Conservation (phyloP, 257 asterid species). For the Dorcoceras hygrometricum region DNA sequence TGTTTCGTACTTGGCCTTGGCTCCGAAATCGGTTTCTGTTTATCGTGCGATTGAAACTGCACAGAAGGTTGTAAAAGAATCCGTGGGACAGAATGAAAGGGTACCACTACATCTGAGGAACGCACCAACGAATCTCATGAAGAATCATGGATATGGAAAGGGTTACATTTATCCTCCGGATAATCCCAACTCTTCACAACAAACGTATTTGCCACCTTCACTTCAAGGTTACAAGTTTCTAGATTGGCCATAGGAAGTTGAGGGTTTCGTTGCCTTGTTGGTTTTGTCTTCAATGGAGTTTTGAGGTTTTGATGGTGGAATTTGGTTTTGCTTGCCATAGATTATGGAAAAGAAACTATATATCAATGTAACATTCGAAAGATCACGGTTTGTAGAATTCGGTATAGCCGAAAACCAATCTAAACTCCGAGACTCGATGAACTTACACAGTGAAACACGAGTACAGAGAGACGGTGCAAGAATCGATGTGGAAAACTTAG, state of each 20-base stretch:
- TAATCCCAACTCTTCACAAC: conserved; percentile 38
- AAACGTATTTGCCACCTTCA: conserved; percentile 61
- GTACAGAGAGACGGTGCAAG: neutral
- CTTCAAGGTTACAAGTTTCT: conserved; percentile 68
- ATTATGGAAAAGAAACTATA: too few species aligned
- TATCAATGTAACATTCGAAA: neutral
- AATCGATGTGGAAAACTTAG: conserved; percentile 1
- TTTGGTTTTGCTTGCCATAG: neutral
- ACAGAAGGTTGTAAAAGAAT: conserved; percentile 57
- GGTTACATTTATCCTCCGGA: conserved; percentile 78
- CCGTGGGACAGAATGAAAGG: conserved; percentile 73
- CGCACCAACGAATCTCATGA: conserved; percentile 91
- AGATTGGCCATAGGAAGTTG: conserved; percentile 46
- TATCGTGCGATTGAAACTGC: conserved; percentile 61
- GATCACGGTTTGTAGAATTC: neutral
- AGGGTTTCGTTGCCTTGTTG: neutral
- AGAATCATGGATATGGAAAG: conserved; percentile 73
- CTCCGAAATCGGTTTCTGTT: conserved; percentile 71
- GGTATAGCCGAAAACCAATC: neutral
- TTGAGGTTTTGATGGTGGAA: neutral
- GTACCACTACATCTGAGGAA: conserved; percentile 86
- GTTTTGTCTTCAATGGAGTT: neutral
- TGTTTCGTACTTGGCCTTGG: conserved; percentile 68
- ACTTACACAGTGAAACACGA: too few species aligned
- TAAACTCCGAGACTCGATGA: too few species aligned